Evolutionary conservation across 352 stramenopile genomes (phyloP), one percentile per base, ranked within the genome.

Genomic region (Thraustotheca clavata): DNA sequence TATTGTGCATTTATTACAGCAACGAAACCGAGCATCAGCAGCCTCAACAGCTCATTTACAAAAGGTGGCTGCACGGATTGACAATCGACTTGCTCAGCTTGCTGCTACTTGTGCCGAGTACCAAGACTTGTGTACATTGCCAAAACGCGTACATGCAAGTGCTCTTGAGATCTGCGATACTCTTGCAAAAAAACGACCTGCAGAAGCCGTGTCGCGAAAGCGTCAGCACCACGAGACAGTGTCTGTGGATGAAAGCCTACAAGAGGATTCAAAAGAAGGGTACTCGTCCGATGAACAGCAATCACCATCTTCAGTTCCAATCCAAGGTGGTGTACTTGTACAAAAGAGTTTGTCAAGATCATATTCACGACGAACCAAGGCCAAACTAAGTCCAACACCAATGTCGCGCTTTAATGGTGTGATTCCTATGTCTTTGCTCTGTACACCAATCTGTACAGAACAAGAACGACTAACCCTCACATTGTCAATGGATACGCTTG

Each of bases 401-500:
- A 46, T 65, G 4, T 36, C 57, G 14, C 11, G n/a, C 57, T 54
- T 34, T 14, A 65, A 65, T 26, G 57, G 57, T 46, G 57, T 65
- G 14, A 65, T 65, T n/a, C 57, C 57, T 26, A 65, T 65, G 57
- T 65, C 57, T 29, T 46, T 54, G 18, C 39, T 65, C 4, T 65
- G 57, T 32, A 65, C 47, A 16, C 57, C 57, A 7, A 43, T 65
- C 18, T 47, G 35, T 8, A 65, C 35, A n/a, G 57, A 65, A 32
- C 46, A 65, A 33, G 57, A 65, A 20, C 57, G 57, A 4, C 39
- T 65, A 27, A 65, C 57, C n/a, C 57, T 65, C 1, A 36, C 9
- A 11, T 27, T 65, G n/a, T 27, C 38, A 20, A 24, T 65, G 18
- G 57, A 65, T 26, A 65, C 57, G 7, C 57, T 65, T n/a, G 57